Conservation (phyloP, 2,329 filamentous ascomycete species). For the Penicillium sp. region DNA sequence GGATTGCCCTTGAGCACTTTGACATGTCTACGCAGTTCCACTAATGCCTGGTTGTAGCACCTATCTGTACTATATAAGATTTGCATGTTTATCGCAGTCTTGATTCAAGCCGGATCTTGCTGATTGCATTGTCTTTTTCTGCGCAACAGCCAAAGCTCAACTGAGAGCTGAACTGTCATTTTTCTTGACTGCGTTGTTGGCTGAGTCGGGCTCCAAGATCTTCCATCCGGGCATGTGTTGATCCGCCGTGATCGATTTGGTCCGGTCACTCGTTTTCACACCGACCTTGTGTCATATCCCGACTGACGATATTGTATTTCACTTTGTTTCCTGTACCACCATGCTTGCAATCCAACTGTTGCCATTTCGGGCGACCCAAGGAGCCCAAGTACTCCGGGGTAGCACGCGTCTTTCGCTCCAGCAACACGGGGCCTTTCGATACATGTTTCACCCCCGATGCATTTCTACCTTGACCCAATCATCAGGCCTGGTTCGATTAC, state of each 20-base stretch:
- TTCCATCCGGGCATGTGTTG: constrained; percentile 1
- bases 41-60: background rate
- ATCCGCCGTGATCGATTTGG: background rate
- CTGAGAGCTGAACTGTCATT: background rate
- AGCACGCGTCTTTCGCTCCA: constrained; percentile 3
- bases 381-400: constrained; percentile 1
- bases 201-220: background rate
- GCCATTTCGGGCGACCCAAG: constrained; percentile 8
- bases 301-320: background rate
- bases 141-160: background rate
- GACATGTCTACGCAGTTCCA: background rate
- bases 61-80: constrained; percentile 3
- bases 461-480: constrained; percentile 10
- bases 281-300: background rate
- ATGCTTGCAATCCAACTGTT: constrained; percentile 14
- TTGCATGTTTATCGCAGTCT: background rate
- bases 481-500: background rate
- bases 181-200: background rate
- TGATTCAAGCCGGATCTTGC: background rate
- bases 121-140: background rate
- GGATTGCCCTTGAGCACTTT: background rate
- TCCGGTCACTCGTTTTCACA: constrained; percentile 2
- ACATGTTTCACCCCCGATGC: constrained; percentile 3
- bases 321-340: constrained; percentile 6
- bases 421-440: constrained; percentile 2